These are phyloP conservation scores for Populus euphratica DNA, from an alignment of 345 rosid genomes.

Conservation along the genomic window DNA sequence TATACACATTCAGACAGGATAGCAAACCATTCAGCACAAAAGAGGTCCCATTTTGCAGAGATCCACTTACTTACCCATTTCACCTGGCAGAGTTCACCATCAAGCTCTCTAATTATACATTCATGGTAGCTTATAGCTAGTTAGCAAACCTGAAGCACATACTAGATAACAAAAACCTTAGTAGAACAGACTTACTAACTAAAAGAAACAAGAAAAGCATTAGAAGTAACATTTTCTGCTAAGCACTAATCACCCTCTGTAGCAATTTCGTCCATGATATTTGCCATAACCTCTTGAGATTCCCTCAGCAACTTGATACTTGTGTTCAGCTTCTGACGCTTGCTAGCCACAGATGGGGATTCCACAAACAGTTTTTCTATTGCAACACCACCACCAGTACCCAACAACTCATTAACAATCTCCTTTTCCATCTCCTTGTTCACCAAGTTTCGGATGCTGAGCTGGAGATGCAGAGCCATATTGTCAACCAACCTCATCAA, in stretches of 20 bases:
- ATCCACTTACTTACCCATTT: too few species aligned
- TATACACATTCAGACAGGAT: too few species aligned
- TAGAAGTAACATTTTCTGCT: too few species aligned
- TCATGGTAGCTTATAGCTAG: too few species aligned
- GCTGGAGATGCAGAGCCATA: conserved; percentile 23
- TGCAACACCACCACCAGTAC: conserved; percentile 12
- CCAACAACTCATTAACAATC: conserved; percentile 22
- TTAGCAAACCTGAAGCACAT: too few species aligned
- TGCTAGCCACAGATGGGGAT: conserved; percentile 16
- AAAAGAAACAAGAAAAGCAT: too few species aligned
- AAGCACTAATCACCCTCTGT: neutral
- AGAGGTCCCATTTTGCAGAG: too few species aligned
- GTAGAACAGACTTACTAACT: too few species aligned
- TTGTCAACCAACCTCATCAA: conserved; percentile 30
- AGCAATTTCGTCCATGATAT: conserved; percentile 18
- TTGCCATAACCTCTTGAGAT: conserved; percentile 22
- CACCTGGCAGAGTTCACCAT: too few species aligned
- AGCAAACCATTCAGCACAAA: too few species aligned
- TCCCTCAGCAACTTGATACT: conserved; percentile 24
- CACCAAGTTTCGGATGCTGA: conserved; percentile 15
- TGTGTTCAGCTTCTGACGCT: conserved; percentile 23
- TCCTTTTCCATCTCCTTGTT: conserved; percentile 24
- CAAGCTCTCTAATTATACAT: too few species aligned
- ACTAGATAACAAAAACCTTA: too few species aligned
- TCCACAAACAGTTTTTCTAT: conserved; percentile 31